Base-by-base conservation (phyloP, 495 filamentous ascomycete genomes). In the Terfezia boudieri region DNA sequence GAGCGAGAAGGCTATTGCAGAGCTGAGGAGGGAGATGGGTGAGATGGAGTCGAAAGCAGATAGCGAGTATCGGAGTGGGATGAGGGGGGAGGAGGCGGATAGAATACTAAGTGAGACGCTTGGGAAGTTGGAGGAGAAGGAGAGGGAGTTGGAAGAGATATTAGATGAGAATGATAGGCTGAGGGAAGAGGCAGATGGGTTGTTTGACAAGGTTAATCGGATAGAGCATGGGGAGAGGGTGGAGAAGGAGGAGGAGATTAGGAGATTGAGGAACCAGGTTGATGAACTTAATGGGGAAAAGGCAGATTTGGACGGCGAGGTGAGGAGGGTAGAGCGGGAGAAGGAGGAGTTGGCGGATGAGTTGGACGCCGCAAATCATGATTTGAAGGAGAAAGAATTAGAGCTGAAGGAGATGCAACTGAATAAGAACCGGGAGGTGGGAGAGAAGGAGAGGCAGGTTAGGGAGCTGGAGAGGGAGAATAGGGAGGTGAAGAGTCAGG, bases 1-100 rank as follows among this genome's bases (percentile, higher is more conserved):
- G 41, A 86, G 86, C 32, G 86, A 95, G 69, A 82, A 81, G 53
- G 85, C 83, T 26, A 62, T 94, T 51, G 63, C 80, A 38, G 86
- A 94, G 54, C 70, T 87, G 48, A 79, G 74, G 26, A 22, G 76
- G 57, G 83, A 93, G 56, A 84, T 83, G 65, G 73, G 81, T 41
- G 83, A 85, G 66, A 75, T 77, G 59, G 80, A 80, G 62, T 79
- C 14, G 14, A 46, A 84, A 58, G 76, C 75, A 9, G 78, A 86
- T 61, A 70, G 77, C 55, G 72, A 67, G 55, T 73, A 77, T 57
- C 71, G 67, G 76, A 76, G 56, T 76, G 83, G 66, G 63, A 77
- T 52, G 78, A 79, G 46, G 70, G 36, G 64, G 9, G 63, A 65
- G 37, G 59, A 65, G 35, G 55, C 82, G 41, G 74, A 72, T 41